phyloP scores from a whole-genome alignment of 495 filamentous ascomycete species.

The Xeromyces bisporus region DNA sequence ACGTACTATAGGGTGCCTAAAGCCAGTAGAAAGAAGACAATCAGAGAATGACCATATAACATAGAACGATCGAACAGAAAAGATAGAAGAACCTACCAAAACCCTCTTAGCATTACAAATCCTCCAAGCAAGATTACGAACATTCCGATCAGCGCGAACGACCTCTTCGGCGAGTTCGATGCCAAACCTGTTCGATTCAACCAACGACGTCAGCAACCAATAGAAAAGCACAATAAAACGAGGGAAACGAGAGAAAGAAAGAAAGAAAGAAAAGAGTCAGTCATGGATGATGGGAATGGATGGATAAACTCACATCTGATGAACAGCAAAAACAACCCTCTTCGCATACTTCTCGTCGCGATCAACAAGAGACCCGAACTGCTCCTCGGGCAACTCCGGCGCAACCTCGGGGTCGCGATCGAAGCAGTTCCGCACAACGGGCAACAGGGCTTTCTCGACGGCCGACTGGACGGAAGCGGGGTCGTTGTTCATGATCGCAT shows the following conservation, averaged over 20 bases:
- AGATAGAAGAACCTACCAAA: conserved; percentile 43
- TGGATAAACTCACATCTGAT: conserved; percentile 50
- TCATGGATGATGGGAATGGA: not conserved
- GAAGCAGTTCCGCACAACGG: conserved; percentile 77
- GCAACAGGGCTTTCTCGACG: conserved; percentile 62
- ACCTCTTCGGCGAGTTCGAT: conserved; percentile 89
- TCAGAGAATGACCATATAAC: not conserved
- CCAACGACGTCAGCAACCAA: not conserved
- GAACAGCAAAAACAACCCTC: conserved; percentile 81
- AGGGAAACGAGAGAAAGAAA: not conserved
- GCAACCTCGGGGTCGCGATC: conserved; percentile 86
- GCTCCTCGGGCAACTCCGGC: conserved; percentile 60
- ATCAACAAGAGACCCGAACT: conserved; percentile 68
- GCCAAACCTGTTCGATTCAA: conserved; percentile 48
- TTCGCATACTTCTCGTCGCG: conserved; percentile 76
- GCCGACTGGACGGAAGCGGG: conserved; percentile 34
- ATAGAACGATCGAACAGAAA: not conserved
- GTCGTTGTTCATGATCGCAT: too few species aligned
- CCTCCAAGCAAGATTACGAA: conserved; percentile 82
- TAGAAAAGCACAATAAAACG: not conserved
- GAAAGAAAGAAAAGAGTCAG: not conserved
- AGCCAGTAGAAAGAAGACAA: not conserved
- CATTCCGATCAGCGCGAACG: conserved; percentile 81
- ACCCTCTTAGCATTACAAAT: conserved; percentile 93
- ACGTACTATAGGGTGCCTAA: conserved; percentile 34